Evolutionary conservation across 805 yeast species (phyloP).

Genomic region (Saturnispora sekii): DNA sequence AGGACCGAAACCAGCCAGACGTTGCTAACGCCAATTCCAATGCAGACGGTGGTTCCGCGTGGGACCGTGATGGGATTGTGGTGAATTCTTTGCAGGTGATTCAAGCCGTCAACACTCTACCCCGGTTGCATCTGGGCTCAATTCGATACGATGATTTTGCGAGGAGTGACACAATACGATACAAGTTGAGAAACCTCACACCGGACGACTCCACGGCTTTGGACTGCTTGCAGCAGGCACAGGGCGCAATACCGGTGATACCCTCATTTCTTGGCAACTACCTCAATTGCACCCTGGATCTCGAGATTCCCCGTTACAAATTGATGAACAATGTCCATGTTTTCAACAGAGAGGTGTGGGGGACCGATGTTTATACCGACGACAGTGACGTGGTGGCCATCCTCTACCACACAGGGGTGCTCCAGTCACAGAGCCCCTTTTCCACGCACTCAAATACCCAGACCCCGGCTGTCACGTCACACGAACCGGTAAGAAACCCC

Average conservation of each 20-base stretch:
- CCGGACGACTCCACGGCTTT: background rate
- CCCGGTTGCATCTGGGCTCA: conserved; percentile 1
- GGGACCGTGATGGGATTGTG: background rate
- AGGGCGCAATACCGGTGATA: conserved; percentile 18
- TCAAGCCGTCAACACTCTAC: background rate
- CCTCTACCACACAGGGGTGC: conserved; percentile 65
- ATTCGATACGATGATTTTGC: background rate
- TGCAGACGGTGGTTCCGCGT: background rate
- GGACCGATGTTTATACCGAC: conserved; percentile 86
- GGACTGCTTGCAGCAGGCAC: background rate
- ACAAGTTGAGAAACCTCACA: background rate
- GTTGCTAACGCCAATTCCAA: background rate
- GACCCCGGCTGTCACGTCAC: no score
- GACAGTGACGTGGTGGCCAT: conserved; percentile 79
- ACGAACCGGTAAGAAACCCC: no score
- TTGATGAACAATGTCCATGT: conserved; percentile 33
- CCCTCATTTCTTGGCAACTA: conserved; percentile 27
- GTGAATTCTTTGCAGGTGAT: background rate
- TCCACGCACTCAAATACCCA: no score
- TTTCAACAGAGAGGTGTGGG: conserved; percentile 64
- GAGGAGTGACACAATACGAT: background rate
- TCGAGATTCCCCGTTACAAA: conserved; percentile 43
- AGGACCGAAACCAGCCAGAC: background rate
- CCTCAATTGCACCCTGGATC: conserved; percentile 41
- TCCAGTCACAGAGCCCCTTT: conserved; percentile 29